Evolutionary conservation across 495 filamentous ascomycete species (phyloP).

Genomic region (Copromyces sp.): DNA sequence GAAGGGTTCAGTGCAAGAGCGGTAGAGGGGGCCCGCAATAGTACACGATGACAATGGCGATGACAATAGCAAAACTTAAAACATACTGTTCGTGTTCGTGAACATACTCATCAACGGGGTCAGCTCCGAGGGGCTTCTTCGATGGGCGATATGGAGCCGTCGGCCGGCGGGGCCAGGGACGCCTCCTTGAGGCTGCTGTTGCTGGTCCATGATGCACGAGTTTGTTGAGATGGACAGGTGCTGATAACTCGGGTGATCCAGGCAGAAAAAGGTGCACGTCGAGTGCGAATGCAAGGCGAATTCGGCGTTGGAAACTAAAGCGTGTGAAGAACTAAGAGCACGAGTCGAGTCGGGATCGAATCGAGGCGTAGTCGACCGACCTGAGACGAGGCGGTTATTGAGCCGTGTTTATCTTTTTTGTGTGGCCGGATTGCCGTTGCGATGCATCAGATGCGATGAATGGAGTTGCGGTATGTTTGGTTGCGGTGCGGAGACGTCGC

Average conservation of each 20-base stretch:
- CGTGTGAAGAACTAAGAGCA: conserved; percentile 1
- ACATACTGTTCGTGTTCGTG: conserved; percentile 44
- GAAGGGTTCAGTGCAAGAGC: neutral
- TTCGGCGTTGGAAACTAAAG: neutral
- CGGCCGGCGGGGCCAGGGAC: conserved; percentile 77
- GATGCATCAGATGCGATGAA: neutral
- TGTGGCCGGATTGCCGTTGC: neutral
- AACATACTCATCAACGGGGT: conserved; percentile 97
- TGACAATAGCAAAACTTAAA: conserved; percentile 1
- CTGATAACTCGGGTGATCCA: neutral
- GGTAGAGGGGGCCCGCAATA: neutral
- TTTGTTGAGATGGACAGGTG: neutral
- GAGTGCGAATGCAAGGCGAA: conserved; percentile 31
- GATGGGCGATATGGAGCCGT: conserved; percentile 93
- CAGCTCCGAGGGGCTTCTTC: conserved; percentile 92
- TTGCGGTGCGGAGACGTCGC: conserved; percentile 18
- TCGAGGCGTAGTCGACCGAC: conserved; percentile 4
- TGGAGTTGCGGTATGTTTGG: neutral
- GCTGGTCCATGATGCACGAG: conserved; percentile 62
- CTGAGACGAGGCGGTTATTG: conserved; percentile 1
- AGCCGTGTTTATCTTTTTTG: neutral
- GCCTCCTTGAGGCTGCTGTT: conserved; percentile 52
- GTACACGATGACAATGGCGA: neutral
- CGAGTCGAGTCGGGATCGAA: neutral
- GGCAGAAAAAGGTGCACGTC: conserved; percentile 33